A percentile compares a stretch with the other conserved stretches of the same genome.
Conservation (phyloP, 192 early-diverging fungal species). For the Backusella tuberculispora region DNA sequence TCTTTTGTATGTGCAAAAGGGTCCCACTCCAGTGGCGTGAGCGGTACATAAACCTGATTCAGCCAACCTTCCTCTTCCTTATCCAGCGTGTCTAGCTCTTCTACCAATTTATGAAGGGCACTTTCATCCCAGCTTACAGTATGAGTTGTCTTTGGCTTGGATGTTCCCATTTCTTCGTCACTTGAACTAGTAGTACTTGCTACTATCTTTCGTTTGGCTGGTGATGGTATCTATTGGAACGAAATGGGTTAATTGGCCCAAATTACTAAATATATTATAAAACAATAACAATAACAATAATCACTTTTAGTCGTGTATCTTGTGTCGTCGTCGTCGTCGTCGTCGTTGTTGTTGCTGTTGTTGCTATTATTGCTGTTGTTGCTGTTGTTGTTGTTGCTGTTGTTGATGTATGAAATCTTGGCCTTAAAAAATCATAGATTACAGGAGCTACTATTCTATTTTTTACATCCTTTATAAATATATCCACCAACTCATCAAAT, state of each 20-base stretch:
- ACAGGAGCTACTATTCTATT: conserved; percentile 52
- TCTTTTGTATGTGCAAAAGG: conserved; percentile 34
- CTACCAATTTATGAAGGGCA: background rate
- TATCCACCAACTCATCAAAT: conserved; percentile 52
- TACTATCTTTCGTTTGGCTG: conserved; percentile 13
- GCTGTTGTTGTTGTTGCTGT: background rate
- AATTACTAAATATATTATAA: background rate
- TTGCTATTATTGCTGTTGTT: background rate
- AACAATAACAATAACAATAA: background rate
- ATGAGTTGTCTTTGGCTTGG: background rate
- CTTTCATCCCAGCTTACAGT: background rate
- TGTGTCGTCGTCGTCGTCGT: background rate
- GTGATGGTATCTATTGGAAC: conserved; percentile 7
- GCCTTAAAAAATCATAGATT: conserved; percentile 54
- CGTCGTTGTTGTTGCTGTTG: background rate
- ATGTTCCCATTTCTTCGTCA: conserved; percentile 4
- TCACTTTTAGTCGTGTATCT: conserved; percentile 10
- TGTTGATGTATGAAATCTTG: background rate
- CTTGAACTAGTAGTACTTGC: background rate
- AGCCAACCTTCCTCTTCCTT: background rate
- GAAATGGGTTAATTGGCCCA: conserved; percentile 13
- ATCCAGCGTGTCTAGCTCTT: background rate
- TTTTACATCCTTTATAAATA: conserved; percentile 58
- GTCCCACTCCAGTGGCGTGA: conserved; percentile 34
- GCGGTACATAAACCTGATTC: background rate